Evolutionary conservation across 2,329 filamentous ascomycete species (phyloP).

Genomic region (Ophiostoma montium): DNA sequence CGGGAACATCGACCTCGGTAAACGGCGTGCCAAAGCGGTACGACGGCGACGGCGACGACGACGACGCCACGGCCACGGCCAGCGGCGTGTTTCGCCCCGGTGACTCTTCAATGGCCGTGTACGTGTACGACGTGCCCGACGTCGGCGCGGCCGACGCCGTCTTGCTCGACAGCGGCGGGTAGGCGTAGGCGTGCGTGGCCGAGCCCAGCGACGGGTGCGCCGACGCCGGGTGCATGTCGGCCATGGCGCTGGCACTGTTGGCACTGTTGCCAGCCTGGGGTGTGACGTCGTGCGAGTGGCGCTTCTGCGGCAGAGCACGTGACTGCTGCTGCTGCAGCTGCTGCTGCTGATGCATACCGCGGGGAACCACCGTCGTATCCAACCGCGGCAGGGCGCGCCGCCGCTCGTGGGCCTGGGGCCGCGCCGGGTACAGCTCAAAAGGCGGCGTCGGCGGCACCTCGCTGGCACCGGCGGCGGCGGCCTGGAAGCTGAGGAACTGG

Average conservation of each 20-base stretch:
- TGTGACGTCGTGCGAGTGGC: conserved; percentile 10
- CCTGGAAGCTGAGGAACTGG: conserved; percentile 81
- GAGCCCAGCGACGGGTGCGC: conserved; percentile 5
- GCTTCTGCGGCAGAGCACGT: conserved; percentile 15
- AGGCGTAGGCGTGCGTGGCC: neutral
- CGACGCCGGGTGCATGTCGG: conserved; percentile 14
- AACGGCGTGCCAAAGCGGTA: conserved; percentile 77
- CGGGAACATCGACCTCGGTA: conserved; percentile 78
- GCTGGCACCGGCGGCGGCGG: conserved; percentile 25
- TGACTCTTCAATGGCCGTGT: conserved; percentile 14
- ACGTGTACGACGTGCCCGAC: conserved; percentile 10
- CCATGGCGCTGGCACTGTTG: conserved; percentile 6
- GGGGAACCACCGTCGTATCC: conserved; percentile 41
- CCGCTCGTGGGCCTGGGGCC: conserved; percentile 31
- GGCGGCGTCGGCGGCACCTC: conserved; percentile 57
- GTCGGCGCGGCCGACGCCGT: conserved; percentile 6
- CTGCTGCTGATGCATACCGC: conserved; percentile 12
- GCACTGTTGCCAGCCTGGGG: neutral
- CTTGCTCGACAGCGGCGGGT: conserved; percentile 6
- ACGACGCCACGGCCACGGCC: conserved; percentile 19
- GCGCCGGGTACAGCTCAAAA: conserved; percentile 44
- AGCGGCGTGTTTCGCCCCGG: conserved; percentile 2
- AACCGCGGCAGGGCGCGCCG: conserved; percentile 49
- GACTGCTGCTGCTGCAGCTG: neutral
- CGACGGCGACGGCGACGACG: conserved; percentile 43